Evolutionary conservation across 495 filamentous ascomycete species (phyloP), one percentile per base, ranked within the genome.

Genomic region (Elasticomyces elasticus): DNA sequence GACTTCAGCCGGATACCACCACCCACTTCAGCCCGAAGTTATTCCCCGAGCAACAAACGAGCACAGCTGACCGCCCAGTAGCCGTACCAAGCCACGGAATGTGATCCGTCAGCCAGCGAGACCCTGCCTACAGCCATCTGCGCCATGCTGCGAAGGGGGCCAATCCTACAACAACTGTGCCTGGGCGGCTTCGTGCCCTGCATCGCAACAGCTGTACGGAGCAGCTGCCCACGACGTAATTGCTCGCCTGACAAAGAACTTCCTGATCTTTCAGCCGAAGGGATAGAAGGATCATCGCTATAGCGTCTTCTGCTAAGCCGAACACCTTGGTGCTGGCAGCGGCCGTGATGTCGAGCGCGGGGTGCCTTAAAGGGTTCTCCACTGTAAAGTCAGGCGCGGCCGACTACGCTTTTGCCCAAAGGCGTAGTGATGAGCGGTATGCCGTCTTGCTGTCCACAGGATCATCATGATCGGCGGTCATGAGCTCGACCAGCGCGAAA

Each of bases 381-480:
- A 12, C 7, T 33, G 7, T 33, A 15, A 7, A 7, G 30, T 33
- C 15, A 17, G 11, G 42, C 7, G 40, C 42, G 5, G 11, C 20
- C 42, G 25, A 23, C 3, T 19, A 30, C 45, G 45, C 45, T 49
- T 12, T 49, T 3, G 2, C 45, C 45, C 2, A 5, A 49, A 10
- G 24, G 28, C 45, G 45, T 28, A 49, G 24, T 49, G 27, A 33
- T 30, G 24, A 30, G n/a, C 45, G 45, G 15, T 49, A 49, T 30
- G 45, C 45, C 45, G 45, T 5, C 17, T 27, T 49, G n/a, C 15
- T 33, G 45, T 10, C 25, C 28, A 9, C 13, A 17, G 30, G 24
- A 49, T 19, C 24, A 19, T 31, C 25, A 49, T 49, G 24, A 31
- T 49, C 45, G 33, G 45, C 45, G 45, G 25, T 49, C 45, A 49